These are phyloP conservation scores for Clathrus columnatus DNA, from an alignment of 768 basidiomycete species.

Conservation along the genomic window DNA sequence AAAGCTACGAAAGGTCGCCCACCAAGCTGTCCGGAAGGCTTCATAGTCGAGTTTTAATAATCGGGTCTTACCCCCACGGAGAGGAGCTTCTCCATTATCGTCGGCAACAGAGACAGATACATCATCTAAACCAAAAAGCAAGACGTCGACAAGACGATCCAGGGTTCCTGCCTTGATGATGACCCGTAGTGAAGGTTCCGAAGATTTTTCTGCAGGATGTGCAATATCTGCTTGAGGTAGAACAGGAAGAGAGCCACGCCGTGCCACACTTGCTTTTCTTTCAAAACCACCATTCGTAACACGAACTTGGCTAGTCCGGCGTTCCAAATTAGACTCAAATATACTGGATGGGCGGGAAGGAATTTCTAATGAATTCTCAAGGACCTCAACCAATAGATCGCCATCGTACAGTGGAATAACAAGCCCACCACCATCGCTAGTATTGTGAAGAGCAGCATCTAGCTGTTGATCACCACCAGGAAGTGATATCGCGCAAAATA, in stretches of 20 bases:
- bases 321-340: slow-evolving; percentile 31
- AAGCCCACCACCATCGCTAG: slow-evolving; percentile 48
- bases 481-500: slow-evolving; percentile 3
- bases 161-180: slow-evolving; percentile 73
- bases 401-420: slow-evolving; percentile 68
- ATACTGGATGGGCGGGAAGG: slow-evolving; percentile 69
- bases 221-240: slow-evolving; percentile 55
- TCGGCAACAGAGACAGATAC: slow-evolving; percentile 77
- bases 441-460: background rate
- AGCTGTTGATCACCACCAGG: background rate
- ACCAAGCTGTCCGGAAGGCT: slow-evolving; percentile 75
- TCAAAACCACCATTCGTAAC: slow-evolving; percentile 66
- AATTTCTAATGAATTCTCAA: slow-evolving; percentile 35
- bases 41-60: slow-evolving; percentile 62
- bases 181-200: slow-evolving; percentile 66
- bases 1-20: slow-evolving; percentile 76
- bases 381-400: slow-evolving; percentile 63
- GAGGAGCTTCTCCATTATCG: slow-evolving; percentile 78
- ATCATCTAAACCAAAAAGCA: slow-evolving; percentile 69
- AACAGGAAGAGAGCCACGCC: slow-evolving; percentile 72
- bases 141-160: slow-evolving; percentile 61
- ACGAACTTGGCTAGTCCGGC: slow-evolving; percentile 44
- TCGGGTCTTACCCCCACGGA: slow-evolving; percentile 64
- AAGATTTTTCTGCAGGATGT: slow-evolving; percentile 42
- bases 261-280: slow-evolving; percentile 66